Evolutionary conservation across 2,329 filamentous ascomycete species (phyloP).

Genomic region (Penicillium sp.): DNA sequence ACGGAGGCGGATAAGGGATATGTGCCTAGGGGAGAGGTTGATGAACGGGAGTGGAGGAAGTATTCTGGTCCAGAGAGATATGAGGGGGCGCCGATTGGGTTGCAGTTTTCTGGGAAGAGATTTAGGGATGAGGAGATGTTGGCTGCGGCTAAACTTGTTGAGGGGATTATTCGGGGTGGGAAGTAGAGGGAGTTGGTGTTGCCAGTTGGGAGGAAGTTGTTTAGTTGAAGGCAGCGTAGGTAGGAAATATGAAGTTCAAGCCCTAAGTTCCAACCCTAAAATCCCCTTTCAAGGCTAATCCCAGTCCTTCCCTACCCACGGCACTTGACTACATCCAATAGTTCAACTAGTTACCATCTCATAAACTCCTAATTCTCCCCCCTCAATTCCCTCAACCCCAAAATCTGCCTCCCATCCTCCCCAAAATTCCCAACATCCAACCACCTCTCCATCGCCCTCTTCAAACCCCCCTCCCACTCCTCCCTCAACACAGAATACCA

Average conservation of each 20-base stretch:
- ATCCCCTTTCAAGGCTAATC: too few species aligned
- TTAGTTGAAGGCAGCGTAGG: background rate
- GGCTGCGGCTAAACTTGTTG: constrained; percentile 30
- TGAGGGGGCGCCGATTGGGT: constrained; percentile 46
- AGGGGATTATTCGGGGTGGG: constrained; percentile 16
- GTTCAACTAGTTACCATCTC: too few species aligned
- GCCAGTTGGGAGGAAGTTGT: background rate
- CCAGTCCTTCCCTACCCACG: too few species aligned
- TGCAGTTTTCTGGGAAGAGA: constrained; percentile 51
- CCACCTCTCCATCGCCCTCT: constrained; percentile 53
- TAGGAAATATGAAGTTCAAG: too few species aligned
- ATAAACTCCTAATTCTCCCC: constrained; percentile 13
- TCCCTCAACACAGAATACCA: constrained; percentile 59
- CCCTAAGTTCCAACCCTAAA: too few species aligned
- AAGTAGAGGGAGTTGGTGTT: background rate
- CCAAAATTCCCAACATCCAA: constrained; percentile 56
- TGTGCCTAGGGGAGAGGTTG: constrained; percentile 24
- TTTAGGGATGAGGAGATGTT: constrained; percentile 53
- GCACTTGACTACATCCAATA: too few species aligned
- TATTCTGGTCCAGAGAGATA: constrained; percentile 32
- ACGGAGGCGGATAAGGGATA: constrained; percentile 20
- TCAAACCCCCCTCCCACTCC: constrained; percentile 60
- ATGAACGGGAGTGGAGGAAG: constrained; percentile 34
- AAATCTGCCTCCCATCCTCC: constrained; percentile 50
- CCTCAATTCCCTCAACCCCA: constrained; percentile 41